Conservation (phyloP, 2,329 filamentous ascomycete genomes). For the Herpotrichia juniperi region DNA sequence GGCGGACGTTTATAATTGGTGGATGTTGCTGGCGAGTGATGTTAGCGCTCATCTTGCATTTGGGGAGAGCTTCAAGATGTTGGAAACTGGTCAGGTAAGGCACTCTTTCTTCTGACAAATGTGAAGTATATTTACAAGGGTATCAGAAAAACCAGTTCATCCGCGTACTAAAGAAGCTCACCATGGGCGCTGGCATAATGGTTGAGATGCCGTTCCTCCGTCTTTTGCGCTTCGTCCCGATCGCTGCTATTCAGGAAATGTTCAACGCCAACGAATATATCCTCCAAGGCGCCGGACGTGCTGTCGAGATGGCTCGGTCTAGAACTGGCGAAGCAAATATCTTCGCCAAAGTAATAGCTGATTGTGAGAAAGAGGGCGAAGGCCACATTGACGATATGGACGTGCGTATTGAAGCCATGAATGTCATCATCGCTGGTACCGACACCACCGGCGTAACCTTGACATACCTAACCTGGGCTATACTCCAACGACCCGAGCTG, state of each 20-base stretch:
- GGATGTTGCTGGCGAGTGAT: constrained; percentile 49
- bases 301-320: constrained; percentile 36
- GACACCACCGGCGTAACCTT: constrained; percentile 43
- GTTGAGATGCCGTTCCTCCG: constrained; percentile 44
- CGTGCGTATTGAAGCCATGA: constrained; percentile 39
- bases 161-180: constrained; percentile 42
- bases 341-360: constrained; percentile 40
- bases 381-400: constrained; percentile 40
- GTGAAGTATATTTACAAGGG: too few relatives aligned
- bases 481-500: constrained; percentile 29
- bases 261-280: constrained; percentile 44
- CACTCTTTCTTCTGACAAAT: too few relatives aligned
- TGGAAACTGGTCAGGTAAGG: constrained; percentile 46
- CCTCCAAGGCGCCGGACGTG: constrained; percentile 33
- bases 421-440: constrained; percentile 42
- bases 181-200: constrained; percentile 43
- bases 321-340: constrained; percentile 39
- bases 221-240: constrained; percentile 38
- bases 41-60: constrained; percentile 47
- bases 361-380: constrained; percentile 34
- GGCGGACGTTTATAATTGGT: constrained; percentile 47
- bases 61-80: constrained; percentile 47
- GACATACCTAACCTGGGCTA: constrained; percentile 43
- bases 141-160: constrained; percentile 42
- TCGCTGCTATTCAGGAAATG: constrained; percentile 36